Conservation (phyloP, 2,329 filamentous ascomycete species). For the Pseudogymnoascus sp. region DNA sequence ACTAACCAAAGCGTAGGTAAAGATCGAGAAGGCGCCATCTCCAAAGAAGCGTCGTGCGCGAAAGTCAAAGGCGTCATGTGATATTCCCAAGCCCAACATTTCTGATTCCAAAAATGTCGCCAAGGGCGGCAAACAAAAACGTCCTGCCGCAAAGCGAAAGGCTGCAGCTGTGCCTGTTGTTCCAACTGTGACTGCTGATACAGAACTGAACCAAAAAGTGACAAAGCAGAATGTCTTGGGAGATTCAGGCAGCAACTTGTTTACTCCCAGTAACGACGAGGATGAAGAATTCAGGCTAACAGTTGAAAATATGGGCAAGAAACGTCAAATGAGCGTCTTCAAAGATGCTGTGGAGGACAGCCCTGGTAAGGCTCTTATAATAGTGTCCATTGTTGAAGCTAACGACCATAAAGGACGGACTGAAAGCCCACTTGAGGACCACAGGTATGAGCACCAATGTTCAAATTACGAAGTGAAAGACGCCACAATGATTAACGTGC, state of each 20-base stretch:
- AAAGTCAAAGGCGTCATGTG: constrained; percentile 17
- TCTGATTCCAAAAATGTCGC: constrained; percentile 19
- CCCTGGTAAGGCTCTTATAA: constrained; percentile 21
- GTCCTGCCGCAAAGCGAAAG: constrained; percentile 19
- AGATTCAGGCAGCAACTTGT: background rate
- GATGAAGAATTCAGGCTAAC: constrained; percentile 30
- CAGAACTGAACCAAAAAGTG: constrained; percentile 13
- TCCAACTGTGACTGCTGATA: constrained; percentile 15
- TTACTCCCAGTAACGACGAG: constrained; percentile 25
- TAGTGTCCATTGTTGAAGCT: constrained; percentile 5
- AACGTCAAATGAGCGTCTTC: constrained; percentile 27
- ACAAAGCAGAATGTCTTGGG: background rate
- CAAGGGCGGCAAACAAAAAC: constrained; percentile 12
- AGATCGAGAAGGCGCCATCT: constrained; percentile 13
- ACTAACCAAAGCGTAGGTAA: background rate
- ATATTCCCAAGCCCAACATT: constrained; percentile 20
- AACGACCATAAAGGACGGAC: constrained; percentile 22
- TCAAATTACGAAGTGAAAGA: constrained; percentile 2
- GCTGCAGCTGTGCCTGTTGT: constrained; percentile 22
- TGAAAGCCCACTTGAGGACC: constrained; percentile 30
- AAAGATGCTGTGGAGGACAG: constrained; percentile 27
- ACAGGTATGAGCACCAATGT: constrained; percentile 20
- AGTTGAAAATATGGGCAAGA: constrained; percentile 25
- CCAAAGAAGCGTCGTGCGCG: constrained; percentile 28
- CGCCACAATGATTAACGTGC: background rate